phyloP scores from a whole-genome alignment of 139 green algal species.

The Micractinium conductrix region DNA sequence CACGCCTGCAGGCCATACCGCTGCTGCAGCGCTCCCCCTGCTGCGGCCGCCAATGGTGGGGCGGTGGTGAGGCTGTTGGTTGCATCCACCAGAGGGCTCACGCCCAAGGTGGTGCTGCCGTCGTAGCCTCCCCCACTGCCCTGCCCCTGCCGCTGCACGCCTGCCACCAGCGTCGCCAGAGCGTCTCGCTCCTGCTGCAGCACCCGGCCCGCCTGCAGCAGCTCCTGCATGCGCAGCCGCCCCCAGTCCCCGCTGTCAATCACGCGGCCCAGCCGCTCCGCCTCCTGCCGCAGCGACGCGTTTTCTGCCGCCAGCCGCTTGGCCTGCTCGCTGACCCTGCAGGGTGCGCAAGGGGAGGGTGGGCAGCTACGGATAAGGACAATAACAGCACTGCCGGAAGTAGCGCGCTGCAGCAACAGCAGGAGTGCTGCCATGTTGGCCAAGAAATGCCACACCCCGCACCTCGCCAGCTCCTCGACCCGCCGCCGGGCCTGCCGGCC shows the following conservation, averaged over 20 bases:
- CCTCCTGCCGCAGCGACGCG: conserved; percentile 79
- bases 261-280: conserved; percentile 78
- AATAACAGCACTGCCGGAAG: no score
- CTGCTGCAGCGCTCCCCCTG: neutral
- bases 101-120: neutral
- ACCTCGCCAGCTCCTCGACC: neutral
- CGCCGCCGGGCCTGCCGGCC: neutral
- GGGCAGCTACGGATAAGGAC: neutral
- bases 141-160: conserved; percentile 69
- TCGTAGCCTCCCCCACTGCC: no score
- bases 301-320: conserved; percentile 74
- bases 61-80: neutral
- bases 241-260: conserved; percentile 95
- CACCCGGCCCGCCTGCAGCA: conserved; percentile 70
- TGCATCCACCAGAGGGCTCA: neutral
- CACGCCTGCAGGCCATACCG: neutral
- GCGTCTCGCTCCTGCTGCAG: conserved; percentile 84
- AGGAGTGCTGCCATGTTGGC: neutral
- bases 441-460: neutral
- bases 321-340: conserved; percentile 40
- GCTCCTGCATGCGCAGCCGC: conserved; percentile 62
- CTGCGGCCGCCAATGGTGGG: neutral
- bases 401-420: neutral
- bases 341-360: no score
- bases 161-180: conserved; percentile 79